phyloP scores from a whole-genome alignment of 768 basidiomycete species.

The Leccinellum albellum region DNA sequence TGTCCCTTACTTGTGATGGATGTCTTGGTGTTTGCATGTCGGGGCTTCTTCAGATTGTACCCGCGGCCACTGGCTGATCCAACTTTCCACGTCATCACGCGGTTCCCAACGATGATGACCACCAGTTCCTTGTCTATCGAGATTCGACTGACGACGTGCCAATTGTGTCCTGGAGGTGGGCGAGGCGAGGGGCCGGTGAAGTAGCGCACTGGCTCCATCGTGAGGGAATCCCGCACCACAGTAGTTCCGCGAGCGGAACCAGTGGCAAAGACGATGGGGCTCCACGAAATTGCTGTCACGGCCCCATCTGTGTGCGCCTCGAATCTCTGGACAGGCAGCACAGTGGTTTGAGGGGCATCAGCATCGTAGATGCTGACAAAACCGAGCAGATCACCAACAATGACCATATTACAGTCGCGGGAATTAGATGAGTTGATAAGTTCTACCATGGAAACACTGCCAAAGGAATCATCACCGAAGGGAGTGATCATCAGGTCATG shows the following conservation, averaged over 20 bases:
- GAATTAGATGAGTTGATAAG: conserved; percentile 42
- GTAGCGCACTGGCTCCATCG: conserved; percentile 51
- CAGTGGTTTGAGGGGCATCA: conserved; percentile 18
- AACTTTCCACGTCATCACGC: conserved; percentile 66
- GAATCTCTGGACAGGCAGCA: conserved; percentile 44
- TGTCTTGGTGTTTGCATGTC: conserved; percentile 24
- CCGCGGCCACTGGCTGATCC: conserved; percentile 38
- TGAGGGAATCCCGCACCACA: conserved; percentile 63
- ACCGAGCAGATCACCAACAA: conserved; percentile 65
- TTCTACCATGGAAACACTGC: conserved; percentile 46
- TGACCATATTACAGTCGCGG: conserved; percentile 46
- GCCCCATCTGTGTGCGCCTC: conserved; percentile 64
- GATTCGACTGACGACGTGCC: conserved; percentile 53
- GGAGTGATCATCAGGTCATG: conserved; percentile 32
- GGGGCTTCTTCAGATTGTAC: conserved; percentile 33
- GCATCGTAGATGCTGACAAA: conserved; percentile 61
- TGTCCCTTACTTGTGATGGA: conserved; percentile 40
- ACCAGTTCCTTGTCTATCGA: conserved; percentile 52
- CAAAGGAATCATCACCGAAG: conserved; percentile 53
- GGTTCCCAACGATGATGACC: conserved; percentile 56
- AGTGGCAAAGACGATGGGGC: conserved; percentile 54
- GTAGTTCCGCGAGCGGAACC: conserved; percentile 63
- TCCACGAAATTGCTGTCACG: conserved; percentile 63
- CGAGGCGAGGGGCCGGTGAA: conserved; percentile 49
- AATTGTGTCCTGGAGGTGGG: conserved; percentile 30